phyloP scores from a whole-genome alignment of 179 eudicot genomes.

The Drosera spatulata region DNA sequence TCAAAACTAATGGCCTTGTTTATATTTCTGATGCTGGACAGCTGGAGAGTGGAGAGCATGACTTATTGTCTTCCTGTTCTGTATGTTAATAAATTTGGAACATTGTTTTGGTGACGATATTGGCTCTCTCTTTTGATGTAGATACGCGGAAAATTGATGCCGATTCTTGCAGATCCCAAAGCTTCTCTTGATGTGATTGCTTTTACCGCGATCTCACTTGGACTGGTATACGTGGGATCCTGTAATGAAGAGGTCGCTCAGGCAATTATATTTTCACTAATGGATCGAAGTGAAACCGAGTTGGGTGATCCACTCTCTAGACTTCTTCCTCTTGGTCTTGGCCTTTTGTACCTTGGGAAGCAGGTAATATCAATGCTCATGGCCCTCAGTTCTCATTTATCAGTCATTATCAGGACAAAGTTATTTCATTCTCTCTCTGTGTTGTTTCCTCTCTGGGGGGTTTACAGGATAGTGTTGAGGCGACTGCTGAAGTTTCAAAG shows the following conservation, averaged over 20 bases:
- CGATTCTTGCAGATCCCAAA: constrained; percentile 66
- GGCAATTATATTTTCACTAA: constrained; percentile 72
- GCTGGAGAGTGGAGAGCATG: too few relatives aligned
- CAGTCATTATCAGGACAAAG: neutral
- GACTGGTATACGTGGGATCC: constrained; percentile 85
- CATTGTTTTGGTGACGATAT: neutral
- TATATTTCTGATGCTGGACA: too few relatives aligned
- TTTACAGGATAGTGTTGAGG: constrained; percentile 84
- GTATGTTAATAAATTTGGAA: neutral
- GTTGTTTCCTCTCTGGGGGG: constrained; percentile 1
- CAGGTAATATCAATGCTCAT: constrained; percentile 35
- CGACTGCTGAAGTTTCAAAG: constrained; percentile 87
- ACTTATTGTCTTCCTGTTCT: neutral
- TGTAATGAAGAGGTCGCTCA: constrained; percentile 90
- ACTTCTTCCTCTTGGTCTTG: constrained; percentile 85
- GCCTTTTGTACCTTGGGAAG: constrained; percentile 89
- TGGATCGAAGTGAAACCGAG: constrained; percentile 75
- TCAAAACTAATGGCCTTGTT: too few relatives aligned
- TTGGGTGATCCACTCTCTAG: constrained; percentile 76
- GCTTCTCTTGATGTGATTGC: constrained; percentile 85
- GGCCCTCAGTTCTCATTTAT: neutral
- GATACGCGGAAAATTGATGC: constrained; percentile 56
- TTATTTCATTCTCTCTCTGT: neutral
- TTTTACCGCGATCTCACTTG: constrained; percentile 76
- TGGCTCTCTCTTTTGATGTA: constrained; percentile 9